Conservation (phyloP, 2,329 filamentous ascomycete genomes). For the Cladophialophora carrionii region DNA sequence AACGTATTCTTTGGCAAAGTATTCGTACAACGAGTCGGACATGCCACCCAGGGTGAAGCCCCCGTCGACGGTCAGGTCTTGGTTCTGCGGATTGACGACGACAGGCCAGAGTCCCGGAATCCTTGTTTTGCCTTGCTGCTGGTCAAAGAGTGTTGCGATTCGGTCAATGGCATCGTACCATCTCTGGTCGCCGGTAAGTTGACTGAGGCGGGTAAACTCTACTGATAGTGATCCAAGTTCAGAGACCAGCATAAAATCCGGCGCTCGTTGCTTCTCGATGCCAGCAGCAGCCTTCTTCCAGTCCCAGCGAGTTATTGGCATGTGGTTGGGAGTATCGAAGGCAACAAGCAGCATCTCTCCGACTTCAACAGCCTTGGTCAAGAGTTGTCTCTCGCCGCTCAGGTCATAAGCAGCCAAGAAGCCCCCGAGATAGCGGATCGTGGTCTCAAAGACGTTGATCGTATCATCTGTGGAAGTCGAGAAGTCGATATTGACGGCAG, state of each 20-base stretch:
- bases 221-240: slow-evolving; percentile 29
- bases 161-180: slow-evolving; percentile 46
- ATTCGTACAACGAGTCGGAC: slow-evolving; percentile 62
- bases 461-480: slow-evolving; percentile 43
- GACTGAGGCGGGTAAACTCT: slow-evolving; percentile 37
- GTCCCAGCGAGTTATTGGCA: slow-evolving; percentile 34
- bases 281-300: slow-evolving; percentile 4
- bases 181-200: slow-evolving; percentile 44
- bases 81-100: slow-evolving; percentile 29
- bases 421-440: slow-evolving; percentile 59
- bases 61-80: neutral
- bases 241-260: slow-evolving; percentile 5
- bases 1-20: slow-evolving; percentile 67
- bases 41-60: slow-evolving; percentile 59
- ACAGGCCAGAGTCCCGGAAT: slow-evolving; percentile 48
- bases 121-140: slow-evolving; percentile 37
- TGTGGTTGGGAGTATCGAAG: slow-evolving; percentile 41
- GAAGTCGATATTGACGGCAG: slow-evolving; percentile 60
- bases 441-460: slow-evolving; percentile 56
- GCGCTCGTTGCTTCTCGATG: slow-evolving; percentile 4
- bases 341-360: slow-evolving; percentile 59
- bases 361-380: slow-evolving; percentile 58
- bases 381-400: slow-evolving; percentile 52
- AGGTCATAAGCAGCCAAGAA: slow-evolving; percentile 59
- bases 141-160: slow-evolving; percentile 42